phyloP scores from a whole-genome alignment of 176 grass and related monocot genomes.

The Lolium perenne region DNA sequence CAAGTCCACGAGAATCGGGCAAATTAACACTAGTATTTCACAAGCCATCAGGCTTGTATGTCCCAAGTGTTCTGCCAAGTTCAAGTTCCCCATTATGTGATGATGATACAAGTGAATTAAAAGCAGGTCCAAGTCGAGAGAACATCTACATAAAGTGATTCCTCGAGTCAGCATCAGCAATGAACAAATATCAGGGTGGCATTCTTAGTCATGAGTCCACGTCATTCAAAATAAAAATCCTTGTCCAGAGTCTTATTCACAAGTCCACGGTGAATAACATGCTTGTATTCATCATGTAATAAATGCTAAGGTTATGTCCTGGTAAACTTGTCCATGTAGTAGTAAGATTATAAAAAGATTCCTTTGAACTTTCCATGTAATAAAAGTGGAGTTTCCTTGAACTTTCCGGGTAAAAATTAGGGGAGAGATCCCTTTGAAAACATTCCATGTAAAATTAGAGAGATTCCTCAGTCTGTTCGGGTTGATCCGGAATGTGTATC shows the following conservation, averaged over 20 bases:
- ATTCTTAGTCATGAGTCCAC: conserved; percentile 46
- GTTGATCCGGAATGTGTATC: conserved; percentile 23
- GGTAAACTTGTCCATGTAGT: conserved; percentile 34
- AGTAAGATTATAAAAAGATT: conserved; percentile 21
- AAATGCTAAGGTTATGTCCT: conserved; percentile 32
- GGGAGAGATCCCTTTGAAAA: conserved; percentile 8
- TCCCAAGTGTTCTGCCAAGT: conserved; percentile 10
- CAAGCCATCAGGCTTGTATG: conserved; percentile 12
- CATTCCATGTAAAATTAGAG: conserved; percentile 46
- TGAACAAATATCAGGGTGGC: conserved; percentile 34
- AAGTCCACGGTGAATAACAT: conserved; percentile 36
- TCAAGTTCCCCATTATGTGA: conserved; percentile 26
- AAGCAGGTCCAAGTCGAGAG: conserved; percentile 34
- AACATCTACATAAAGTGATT: conserved; percentile 33
- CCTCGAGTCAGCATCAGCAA: conserved; percentile 34
- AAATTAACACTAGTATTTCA: neutral
- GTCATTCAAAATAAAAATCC: conserved; percentile 38
- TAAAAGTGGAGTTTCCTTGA: conserved; percentile 3
- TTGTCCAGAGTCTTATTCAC: conserved; percentile 14
- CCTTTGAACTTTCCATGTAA: conserved; percentile 24
- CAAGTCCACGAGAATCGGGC: conserved; percentile 31
- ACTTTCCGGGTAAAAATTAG: conserved; percentile 33
- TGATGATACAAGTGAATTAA: conserved; percentile 29
- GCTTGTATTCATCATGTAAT: conserved; percentile 30
- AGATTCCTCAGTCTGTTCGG: conserved; percentile 38